Evolutionary conservation across 768 basidiomycete genomes (phyloP).

Genomic region (Naematelia encephala): DNA sequence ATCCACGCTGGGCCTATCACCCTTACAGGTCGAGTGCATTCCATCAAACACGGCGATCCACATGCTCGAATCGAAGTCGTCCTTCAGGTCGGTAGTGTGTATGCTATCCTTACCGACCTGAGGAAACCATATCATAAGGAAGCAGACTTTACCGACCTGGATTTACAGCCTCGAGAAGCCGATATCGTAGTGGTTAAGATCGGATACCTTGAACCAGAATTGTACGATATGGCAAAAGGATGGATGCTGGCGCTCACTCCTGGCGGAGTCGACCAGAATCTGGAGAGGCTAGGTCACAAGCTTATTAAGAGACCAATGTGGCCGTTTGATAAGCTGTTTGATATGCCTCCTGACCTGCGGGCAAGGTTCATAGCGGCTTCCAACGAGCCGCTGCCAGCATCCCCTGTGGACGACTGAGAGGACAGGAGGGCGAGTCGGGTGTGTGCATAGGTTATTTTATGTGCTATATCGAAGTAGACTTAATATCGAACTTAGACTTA

Average conservation of each 20-base stretch:
- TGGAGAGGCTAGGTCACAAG: not conserved
- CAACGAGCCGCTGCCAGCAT: not conserved
- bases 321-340: not conserved
- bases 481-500: too few relatives aligned
- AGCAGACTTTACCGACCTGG: slow-evolving; percentile 1
- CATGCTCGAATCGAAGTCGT: slow-evolving; percentile 1
- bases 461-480: too few relatives aligned
- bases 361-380: not conserved
- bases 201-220: slow-evolving; percentile 2
- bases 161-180: not conserved
- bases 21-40: not conserved
- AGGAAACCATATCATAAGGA: slow-evolving; percentile 3
- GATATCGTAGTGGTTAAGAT: slow-evolving; percentile 5
- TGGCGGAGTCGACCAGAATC: slow-evolving; percentile 1
- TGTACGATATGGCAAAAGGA: slow-evolving; percentile 2
- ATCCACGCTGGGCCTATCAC: not conserved
- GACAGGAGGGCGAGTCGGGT: not conserved
- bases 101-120: slow-evolving; percentile 1
- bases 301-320: not conserved
- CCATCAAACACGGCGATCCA: not conserved
- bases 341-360: not conserved
- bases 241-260: slow-evolving; percentile 2
- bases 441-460: too few relatives aligned
- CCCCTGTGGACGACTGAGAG: not conserved
- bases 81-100: slow-evolving; percentile 1